Percentiles rank a stretch among this genome's conserved stretches.
Conservation (phyloP, 345 rosid species). For the Eucalyptus microcorys region DNA sequence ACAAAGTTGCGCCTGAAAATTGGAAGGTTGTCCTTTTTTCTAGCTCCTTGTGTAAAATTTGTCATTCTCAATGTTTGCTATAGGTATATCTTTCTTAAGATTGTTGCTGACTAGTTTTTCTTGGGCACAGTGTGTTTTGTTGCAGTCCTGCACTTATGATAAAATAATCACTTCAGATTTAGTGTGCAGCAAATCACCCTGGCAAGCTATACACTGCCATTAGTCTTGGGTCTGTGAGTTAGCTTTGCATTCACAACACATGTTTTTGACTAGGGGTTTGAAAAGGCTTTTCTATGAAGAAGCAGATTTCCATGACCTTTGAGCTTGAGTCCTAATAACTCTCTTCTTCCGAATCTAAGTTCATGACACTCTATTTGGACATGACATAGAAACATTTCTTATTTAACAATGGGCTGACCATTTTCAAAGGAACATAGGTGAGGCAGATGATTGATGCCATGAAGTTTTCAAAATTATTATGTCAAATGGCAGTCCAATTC, state of each 20-base stretch:
- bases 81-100: not conserved
- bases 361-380: not conserved
- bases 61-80: not conserved
- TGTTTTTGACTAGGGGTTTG: not conserved
- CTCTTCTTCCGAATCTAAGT: not conserved
- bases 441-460: not conserved
- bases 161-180: not conserved
- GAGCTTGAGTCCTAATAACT: not conserved
- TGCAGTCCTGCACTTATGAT: not conserved
- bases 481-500: not conserved
- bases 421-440: not conserved
- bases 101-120: not conserved
- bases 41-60: not conserved
- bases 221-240: not conserved
- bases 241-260: not conserved
- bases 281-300: not conserved
- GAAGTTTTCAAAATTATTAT: not conserved
- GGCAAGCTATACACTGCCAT: not conserved
- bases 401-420: not conserved
- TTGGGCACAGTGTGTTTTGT: not conserved
- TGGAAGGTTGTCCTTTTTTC: slow-evolving; percentile 63
- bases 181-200: not conserved
- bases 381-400: not conserved
- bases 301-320: not conserved
- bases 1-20: slow-evolving; percentile 59